Evolutionary conservation across 768 basidiomycete species (phyloP).

Genomic region (Mrakia hoshinonis): DNA sequence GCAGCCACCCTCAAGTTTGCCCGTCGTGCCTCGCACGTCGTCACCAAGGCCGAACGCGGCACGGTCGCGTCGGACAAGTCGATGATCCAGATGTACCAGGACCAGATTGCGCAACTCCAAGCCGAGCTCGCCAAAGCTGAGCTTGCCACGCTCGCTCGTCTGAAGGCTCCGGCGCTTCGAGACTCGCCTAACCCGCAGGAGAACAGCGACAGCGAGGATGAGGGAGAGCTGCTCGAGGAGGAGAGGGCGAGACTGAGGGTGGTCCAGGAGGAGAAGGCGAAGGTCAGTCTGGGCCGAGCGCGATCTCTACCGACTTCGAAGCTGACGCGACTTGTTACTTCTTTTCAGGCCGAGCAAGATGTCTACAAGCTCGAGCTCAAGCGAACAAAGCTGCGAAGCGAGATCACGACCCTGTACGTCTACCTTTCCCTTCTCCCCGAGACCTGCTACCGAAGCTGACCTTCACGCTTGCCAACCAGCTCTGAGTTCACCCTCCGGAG

Average conservation of each 20-base stretch:
- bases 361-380: constrained; percentile 17
- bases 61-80: constrained; percentile 37
- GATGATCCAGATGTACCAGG: constrained; percentile 38
- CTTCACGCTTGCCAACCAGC: no score
- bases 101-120: constrained; percentile 40
- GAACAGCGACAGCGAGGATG: constrained; percentile 13
- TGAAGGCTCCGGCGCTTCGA: not conserved
- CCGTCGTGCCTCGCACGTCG: constrained; percentile 39
- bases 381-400: constrained; percentile 23
- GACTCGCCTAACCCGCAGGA: not conserved
- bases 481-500: constrained; percentile 38
- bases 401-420: constrained; percentile 23
- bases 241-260: constrained; percentile 6
- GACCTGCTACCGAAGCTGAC: not conserved
- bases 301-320: not conserved
- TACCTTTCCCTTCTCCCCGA: not conserved
- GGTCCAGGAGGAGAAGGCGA: constrained; percentile 1
- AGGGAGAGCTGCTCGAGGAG: constrained; percentile 14
- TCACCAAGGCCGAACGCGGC: constrained; percentile 41
- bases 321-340: not conserved
- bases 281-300: not conserved
- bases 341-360: constrained; percentile 12
- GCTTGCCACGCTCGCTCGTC: constrained; percentile 5
- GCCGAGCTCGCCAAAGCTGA: constrained; percentile 32
- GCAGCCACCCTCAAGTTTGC: constrained; percentile 41